Evolutionary conservation across 441 rosid species (phyloP), one percentile per base, ranked within the genome.

Genomic region (Arabidopsis hybrid): DNA sequence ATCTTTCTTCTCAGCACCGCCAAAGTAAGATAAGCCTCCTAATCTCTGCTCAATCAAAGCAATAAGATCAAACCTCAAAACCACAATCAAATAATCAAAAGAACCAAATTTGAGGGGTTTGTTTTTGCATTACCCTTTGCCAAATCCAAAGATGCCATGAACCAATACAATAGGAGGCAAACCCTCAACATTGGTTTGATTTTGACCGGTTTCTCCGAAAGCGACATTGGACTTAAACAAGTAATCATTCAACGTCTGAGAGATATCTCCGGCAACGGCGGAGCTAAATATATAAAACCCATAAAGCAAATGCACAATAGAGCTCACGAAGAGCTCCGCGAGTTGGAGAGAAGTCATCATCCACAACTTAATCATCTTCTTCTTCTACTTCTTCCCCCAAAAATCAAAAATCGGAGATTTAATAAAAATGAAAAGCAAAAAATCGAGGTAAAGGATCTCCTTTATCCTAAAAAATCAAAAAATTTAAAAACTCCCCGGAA

Each of bases 81-180:
- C 57, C 51, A 43, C 18, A 46, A 13, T 55, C 52, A 16, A 55
- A 31, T 17, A 3, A 16, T 36, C 9, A 63, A 3, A 51, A 26
- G 3, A 26, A 40, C 7, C 70, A 5, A 50, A 7, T 31, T 17
- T 36, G n/a, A 63, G n/a, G n/a, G n/a, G 32, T 17, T 18, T 2
- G 18, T 6, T 13, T 29, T 1, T 61, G 70, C 18, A 4, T 59
- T 79, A 92, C 99, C 91, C 99, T 84, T 92, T 89, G 59, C 99
- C 98, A 80, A 95, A 95, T 61, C 97, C 99, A 60, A 95, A 95
- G 74, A 95, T 95, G 38, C 99, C 99, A 83, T 95, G 99, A 53
- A 95, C 88, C 76, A 95, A 64, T 1, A 95, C 97, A 75, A 95
- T 91, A 6, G 99, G 99, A 85, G 97, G 95, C 62, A 92, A 67